Evolutionary conservation across 441 rosid genomes (phyloP).

Genomic region (Erodium moschatum): DNA sequence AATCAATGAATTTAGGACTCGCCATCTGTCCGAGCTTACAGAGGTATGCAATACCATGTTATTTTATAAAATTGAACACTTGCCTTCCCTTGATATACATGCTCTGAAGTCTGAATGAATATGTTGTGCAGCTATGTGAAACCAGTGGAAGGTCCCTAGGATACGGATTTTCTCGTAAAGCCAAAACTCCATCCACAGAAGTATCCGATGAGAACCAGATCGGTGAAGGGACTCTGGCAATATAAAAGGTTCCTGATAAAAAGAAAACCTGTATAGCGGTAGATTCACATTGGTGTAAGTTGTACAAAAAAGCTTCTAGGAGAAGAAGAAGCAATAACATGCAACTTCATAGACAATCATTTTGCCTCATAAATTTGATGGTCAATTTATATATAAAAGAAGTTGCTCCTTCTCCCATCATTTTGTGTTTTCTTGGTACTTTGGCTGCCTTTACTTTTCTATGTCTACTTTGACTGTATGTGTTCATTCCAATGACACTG

Average conservation of each 20-base stretch:
- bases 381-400: background rate
- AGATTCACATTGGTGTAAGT: background rate
- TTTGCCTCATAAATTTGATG: slow-evolving; percentile 7
- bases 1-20: slow-evolving; percentile 82
- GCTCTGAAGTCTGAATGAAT: too few relatives aligned
- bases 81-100: too few relatives aligned
- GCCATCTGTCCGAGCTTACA: slow-evolving; percentile 81
- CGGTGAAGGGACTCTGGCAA: slow-evolving; percentile 61
- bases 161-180: slow-evolving; percentile 75
- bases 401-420: background rate
- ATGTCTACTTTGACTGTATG: too few relatives aligned
- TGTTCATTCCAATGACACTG: too few relatives aligned
- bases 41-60: slow-evolving; percentile 43
- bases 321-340: background rate
- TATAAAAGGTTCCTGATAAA: slow-evolving; percentile 28
- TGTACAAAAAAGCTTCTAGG: background rate
- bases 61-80: background rate
- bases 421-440: background rate
- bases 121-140: slow-evolving; percentile 59
- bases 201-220: slow-evolving; percentile 58
- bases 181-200: slow-evolving; percentile 45
- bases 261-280: slow-evolving; percentile 27
- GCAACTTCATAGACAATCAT: background rate
- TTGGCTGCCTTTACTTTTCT: too few relatives aligned
- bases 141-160: slow-evolving; percentile 85